Percentiles rank a stretch among this genome's conserved stretches.
These are phyloP conservation scores for Xylariaceae sp. DNA, from an alignment of 2,329 filamentous ascomycete species.

Conservation along the genomic window DNA sequence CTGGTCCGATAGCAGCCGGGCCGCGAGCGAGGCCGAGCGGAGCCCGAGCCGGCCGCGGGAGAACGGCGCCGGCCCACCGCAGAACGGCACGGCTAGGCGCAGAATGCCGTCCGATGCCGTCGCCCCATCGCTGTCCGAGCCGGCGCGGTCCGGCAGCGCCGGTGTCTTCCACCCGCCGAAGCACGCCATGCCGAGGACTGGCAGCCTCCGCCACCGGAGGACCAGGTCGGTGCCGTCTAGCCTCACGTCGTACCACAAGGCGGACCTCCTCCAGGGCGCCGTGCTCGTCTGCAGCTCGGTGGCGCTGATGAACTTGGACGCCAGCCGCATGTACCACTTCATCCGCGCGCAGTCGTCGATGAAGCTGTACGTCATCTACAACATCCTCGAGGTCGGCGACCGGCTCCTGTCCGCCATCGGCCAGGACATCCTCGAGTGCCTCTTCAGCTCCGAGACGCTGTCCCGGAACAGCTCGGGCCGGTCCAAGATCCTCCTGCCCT, in stretches of 20 bases:
- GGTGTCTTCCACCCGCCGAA: constrained; percentile 24
- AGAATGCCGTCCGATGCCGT: constrained; percentile 14
- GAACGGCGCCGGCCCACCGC: constrained; percentile 7
- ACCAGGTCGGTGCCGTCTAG: constrained; percentile 80
- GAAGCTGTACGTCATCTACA: constrained; percentile 98
- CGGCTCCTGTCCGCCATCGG: constrained; percentile 83
- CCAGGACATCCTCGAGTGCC: constrained; percentile 91
- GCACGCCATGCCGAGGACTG: constrained; percentile 24
- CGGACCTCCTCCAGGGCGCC: constrained; percentile 83
- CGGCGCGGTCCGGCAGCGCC: constrained; percentile 13
- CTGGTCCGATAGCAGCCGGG: constrained; percentile 15
- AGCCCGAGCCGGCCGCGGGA: constrained; percentile 29
- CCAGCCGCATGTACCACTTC: constrained; percentile 95
- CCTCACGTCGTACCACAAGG: constrained; percentile 83
- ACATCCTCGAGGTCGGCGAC: constrained; percentile 88
- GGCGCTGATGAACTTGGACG: constrained; percentile 84
- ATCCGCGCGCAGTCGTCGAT: constrained; percentile 94
- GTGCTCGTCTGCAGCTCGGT: constrained; percentile 81
- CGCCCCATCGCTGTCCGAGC: constrained; percentile 12
- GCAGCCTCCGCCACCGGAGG: constrained; percentile 55
- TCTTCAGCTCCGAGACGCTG: constrained; percentile 88
- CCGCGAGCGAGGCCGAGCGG: constrained; percentile 28
- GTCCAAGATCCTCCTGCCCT: constrained; percentile 80
- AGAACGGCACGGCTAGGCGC: constrained; percentile 12
- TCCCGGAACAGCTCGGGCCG: constrained; percentile 81